Evolutionary conservation across 1,139 yeast genomes (phyloP).

Genomic region (Meyerozyma guilliermondii): DNA sequence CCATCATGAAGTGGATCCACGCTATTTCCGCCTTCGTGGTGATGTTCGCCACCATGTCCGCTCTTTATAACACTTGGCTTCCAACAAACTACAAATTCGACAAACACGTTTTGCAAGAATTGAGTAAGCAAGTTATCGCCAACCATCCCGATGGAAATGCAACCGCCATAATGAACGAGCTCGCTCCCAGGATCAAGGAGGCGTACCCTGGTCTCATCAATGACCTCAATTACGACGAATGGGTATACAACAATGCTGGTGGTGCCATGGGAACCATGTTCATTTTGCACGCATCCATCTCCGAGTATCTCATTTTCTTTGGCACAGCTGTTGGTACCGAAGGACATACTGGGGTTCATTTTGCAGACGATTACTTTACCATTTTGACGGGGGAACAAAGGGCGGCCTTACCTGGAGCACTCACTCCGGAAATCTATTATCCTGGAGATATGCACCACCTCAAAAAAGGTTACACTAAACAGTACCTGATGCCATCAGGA

Average conservation of each 20-base stretch:
- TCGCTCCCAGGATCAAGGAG: conserved; percentile 54
- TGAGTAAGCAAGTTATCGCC: conserved; percentile 49
- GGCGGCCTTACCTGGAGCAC: conserved; percentile 64
- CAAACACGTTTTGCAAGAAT: conserved; percentile 37
- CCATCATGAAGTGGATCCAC: conserved; percentile 4
- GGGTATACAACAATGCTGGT: conserved; percentile 97
- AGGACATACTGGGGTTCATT: conserved; percentile 94
- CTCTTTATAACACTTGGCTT: conserved; percentile 56
- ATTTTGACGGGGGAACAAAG: conserved; percentile 74
- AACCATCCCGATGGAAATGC: conserved; percentile 56
- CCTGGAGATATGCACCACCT: conserved; percentile 87
- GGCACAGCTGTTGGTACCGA: conserved; percentile 85
- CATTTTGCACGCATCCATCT: conserved; percentile 89
- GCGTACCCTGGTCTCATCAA: conserved; percentile 65
- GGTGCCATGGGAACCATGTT: conserved; percentile 99
- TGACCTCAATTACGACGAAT: conserved; percentile 67
- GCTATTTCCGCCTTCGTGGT: conserved; percentile 4
- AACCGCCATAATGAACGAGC: conserved; percentile 54
- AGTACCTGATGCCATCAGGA: conserved; percentile 78
- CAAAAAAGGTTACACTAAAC: conserved; percentile 67
- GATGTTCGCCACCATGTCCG: conserved; percentile 8
- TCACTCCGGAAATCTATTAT: conserved; percentile 57
- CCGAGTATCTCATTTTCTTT: conserved; percentile 85
- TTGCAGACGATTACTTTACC: conserved; percentile 94
- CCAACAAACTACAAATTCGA: conserved; percentile 64